phyloP scores from a whole-genome alignment of 2,329 filamentous ascomycete genomes.

The Penicillium sp. region DNA sequence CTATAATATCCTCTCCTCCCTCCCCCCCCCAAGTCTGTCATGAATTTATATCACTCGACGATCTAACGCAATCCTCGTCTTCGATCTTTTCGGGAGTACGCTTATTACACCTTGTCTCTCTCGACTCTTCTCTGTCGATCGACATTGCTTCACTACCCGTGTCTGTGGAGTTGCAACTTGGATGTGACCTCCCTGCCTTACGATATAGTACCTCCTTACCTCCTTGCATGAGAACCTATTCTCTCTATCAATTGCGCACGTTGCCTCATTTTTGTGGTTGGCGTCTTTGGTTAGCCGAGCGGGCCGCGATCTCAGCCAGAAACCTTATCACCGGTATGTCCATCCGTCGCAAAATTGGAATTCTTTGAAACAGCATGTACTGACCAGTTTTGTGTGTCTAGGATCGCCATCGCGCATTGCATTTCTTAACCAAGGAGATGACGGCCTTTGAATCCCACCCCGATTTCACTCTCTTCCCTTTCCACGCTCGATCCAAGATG shows the following conservation, averaged over 20 bases:
- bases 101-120: not conserved
- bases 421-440: slow-evolving; percentile 4
- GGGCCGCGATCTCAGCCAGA: slow-evolving; percentile 22
- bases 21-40: slow-evolving; percentile 1
- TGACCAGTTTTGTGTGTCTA: not conserved
- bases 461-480: slow-evolving; percentile 18
- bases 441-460: slow-evolving; percentile 9
- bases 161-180: slow-evolving; percentile 2
- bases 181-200: slow-evolving; percentile 15
- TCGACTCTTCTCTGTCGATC: not conserved
- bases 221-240: slow-evolving; percentile 1
- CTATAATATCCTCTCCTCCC: slow-evolving; percentile 22
- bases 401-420: slow-evolving; percentile 2
- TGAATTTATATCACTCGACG: slow-evolving; percentile 3
- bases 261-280: slow-evolving; percentile 20
- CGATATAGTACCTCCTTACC: slow-evolving; percentile 3
- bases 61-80: not conserved
- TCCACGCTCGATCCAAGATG: slow-evolving; percentile 26
- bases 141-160: not conserved
- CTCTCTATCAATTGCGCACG: slow-evolving; percentile 16
- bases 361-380: not conserved
- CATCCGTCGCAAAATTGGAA: not conserved
- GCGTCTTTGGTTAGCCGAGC: slow-evolving; percentile 23
- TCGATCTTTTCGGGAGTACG: not conserved
- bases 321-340: slow-evolving; percentile 26